Evolutionary conservation across 768 basidiomycete genomes (phyloP), one percentile per base, ranked within the genome.

Genomic region (Scleroderma citrinum): DNA sequence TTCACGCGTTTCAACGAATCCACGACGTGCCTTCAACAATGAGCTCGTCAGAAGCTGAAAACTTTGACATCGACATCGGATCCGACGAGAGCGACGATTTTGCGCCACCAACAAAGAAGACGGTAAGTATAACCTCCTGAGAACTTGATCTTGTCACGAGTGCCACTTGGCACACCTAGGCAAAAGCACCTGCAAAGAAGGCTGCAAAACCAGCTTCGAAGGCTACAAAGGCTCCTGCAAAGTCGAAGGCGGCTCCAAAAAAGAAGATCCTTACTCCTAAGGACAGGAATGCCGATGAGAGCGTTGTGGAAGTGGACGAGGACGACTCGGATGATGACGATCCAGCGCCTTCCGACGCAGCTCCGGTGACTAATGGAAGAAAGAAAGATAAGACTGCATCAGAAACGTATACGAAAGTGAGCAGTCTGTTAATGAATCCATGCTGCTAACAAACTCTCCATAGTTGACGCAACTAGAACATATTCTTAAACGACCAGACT

Each of bases 401-500:
- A 7, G 91, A 97, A 61, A 93, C 78, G 32, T 95, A 94, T 62
- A 84, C 83, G 46, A 94, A 92, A 78, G 92, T 91, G 41, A 56
- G 76, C 10, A 2, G 19, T 37, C 31, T 20, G 32, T 5, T 16
- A 31, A 5, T 10, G 19, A 23, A 23, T 37, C 13, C 5, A 29
- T 21, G 8, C 20, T 41, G 44, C 3, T 32, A n/a, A 29, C 37
- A 45, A 24, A 52, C 30, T 50, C 46, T 30, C 48, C 19, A 23
- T 56, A 99, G 95, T 80, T 98, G 43, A 82, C 91, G 1, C 94
- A 92, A 83, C 73, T 95, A 26, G 93, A 99, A 63, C 96, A 98
- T 59, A 90, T 92, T 61, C 72, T 97, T 59, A 83, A 86, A 66
- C 86, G 92, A 30, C 92, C 92, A 0, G 92, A 95, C 67, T 87